Base-by-base conservation (phyloP, 805 yeast species). In the Metschnikowia rubicola region DNA sequence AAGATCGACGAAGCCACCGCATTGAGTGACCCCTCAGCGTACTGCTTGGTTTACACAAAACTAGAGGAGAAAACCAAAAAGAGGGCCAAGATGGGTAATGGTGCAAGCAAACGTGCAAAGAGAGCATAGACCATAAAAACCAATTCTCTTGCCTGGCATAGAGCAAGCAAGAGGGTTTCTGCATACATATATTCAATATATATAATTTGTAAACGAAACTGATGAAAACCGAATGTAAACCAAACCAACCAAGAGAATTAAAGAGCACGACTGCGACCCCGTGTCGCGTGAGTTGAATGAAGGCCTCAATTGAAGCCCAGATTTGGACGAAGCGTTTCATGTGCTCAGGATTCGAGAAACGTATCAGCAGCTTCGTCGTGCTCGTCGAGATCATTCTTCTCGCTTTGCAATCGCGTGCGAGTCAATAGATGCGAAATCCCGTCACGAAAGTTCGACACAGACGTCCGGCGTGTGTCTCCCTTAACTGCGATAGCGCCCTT, bases 11-110 rank as follows among this genome's bases (percentile, higher is more conserved):
- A 88, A 58, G 74, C 79, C 47, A 81, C 79, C 38, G 96, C 88
- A 3, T 71, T 89, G 53, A 80, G 80, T 54, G 96, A 92, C 60
- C 87, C 92, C 11, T 81, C 89, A 33, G 98, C 98, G 5, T 94
- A 94, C 67, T 91, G 91, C 50, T 75, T 94, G 65, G 73, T 94
- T 17, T 94, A 94, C 67, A 81, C 91, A 37, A 79, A 92, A 58
- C 65, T 87, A 50, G 84, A 89, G 1, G 83, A 84, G 48, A 83
- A 77, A 65, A 15, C 46, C 26, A 34, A 43, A 35, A 47, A 49
- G 37, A 35, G 54, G 11, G 37, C 34, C 30, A 35, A 37, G 35
- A 28, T n/a, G 10, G 41, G 11, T 15, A 37, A 37, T 17, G 32
- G 36, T 8, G 29, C 15, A 13, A 28, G 26, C 7, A 21, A 21